These are phyloP conservation scores for Podochytrium sp. DNA, from an alignment of 192 early-diverging fungal genomes.

Conservation along the genomic window DNA sequence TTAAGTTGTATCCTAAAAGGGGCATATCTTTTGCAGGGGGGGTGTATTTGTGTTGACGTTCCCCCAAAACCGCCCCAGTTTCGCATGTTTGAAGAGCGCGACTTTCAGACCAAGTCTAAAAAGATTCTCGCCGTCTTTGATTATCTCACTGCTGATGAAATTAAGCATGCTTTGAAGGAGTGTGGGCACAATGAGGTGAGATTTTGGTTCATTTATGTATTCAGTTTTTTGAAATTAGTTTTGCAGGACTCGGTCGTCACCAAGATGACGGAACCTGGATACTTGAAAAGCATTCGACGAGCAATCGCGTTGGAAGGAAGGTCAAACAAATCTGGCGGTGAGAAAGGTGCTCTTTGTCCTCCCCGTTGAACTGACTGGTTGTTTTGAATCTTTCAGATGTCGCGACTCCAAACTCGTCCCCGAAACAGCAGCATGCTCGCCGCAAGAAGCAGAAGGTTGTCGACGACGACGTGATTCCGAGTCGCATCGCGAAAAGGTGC, in stretches of 20 bases:
- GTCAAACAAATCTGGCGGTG: background rate
- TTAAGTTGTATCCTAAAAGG: too few relatives aligned
- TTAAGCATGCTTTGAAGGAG: conserved; percentile 79
- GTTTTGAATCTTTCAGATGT: too few relatives aligned
- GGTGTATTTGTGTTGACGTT: too few relatives aligned
- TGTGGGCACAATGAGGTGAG: conserved; percentile 79
- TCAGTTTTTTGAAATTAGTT: background rate
- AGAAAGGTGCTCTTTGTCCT: too few relatives aligned
- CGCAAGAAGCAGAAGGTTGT: background rate
- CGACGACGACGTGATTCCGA: background rate
- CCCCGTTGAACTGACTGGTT: too few relatives aligned
- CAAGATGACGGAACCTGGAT: conserved; percentile 77
- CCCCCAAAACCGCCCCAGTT: too few relatives aligned
- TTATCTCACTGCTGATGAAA: conserved; percentile 82
- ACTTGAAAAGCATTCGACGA: conserved; percentile 55
- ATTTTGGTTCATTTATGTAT: background rate
- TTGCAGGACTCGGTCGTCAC: conserved; percentile 82
- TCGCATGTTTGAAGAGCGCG: conserved; percentile 82
- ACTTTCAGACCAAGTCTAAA: conserved; percentile 75
- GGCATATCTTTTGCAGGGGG: too few relatives aligned
- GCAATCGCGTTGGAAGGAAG: background rate
- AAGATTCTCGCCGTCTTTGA: conserved; percentile 80
- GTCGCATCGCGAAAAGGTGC: background rate
- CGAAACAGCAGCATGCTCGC: background rate
- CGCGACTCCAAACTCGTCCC: too few relatives aligned